Conservation (phyloP, 2,329 filamentous ascomycete species). For the Pseudovirgaria hyperparasitica region DNA sequence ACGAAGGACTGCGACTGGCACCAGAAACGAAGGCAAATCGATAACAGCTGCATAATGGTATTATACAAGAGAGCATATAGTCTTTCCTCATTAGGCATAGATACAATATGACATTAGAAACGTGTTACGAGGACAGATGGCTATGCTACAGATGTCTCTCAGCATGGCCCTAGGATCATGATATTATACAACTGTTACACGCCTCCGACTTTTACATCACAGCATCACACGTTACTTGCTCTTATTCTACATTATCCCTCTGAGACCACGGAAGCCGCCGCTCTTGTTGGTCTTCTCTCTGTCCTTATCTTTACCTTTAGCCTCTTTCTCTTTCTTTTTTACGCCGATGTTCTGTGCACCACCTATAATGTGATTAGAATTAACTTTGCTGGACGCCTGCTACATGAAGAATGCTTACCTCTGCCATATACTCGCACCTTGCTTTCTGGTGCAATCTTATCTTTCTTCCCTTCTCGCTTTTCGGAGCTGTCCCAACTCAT, state of each 20-base stretch:
- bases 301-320: constrained; percentile 12
- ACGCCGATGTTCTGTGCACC: constrained; percentile 43
- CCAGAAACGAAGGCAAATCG: no score
- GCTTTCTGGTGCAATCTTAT: constrained; percentile 34
- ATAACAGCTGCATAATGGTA: no score
- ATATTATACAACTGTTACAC: no score
- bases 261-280: constrained; percentile 27
- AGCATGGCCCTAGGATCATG: no score
- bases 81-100: no score
- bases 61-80: no score
- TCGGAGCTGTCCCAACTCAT: constrained; percentile 25
- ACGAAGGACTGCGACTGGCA: no score
- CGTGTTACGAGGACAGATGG: no score
- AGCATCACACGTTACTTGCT: no score
- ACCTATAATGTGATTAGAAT: constrained; percentile 22
- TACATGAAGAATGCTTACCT: constrained; percentile 28
- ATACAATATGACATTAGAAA: no score
- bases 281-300: constrained; percentile 30
- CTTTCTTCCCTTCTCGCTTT: constrained; percentile 25
- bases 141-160: no score
- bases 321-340: constrained; percentile 37
- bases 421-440: constrained; percentile 41
- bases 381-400: constrained; percentile 13
- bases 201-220: no score
- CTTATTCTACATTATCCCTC: constrained; percentile 26